Base-by-base conservation (phyloP, 2,329 filamentous ascomycete genomes). In the Diaporthe vexans region DNA sequence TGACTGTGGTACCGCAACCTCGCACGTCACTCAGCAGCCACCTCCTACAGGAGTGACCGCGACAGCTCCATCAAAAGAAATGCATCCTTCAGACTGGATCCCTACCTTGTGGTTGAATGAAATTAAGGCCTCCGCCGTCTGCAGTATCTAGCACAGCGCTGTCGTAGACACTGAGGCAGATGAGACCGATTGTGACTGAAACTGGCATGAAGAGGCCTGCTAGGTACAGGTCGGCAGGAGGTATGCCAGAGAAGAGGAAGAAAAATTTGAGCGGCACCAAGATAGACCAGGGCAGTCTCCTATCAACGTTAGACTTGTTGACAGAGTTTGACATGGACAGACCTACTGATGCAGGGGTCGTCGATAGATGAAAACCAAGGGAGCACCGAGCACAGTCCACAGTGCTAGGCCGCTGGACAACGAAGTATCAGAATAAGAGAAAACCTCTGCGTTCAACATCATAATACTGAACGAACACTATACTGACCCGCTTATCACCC, bases 261-360 rank as follows among this genome's bases (percentile, higher is more conserved):
- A 70, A 70, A 17, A 58, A 24, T 5, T 70, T 58, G 37, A 70
- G 52, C 13, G 33, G 57, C 7, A 58, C 10, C 19, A 70, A 24
- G 35, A 70, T 24, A 6, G 29, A 40, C 51, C 51, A 57, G 15
- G 51, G 51, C 46, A 46, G 51, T 2, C 15, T 57, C 15, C 67
- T 70, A 6, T 46, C 7, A 19, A 4, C 9, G 5, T 57, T 8
- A 48, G 46, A 7, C 46, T 24, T 35, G 33, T 40, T 13, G 10
- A 40, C 37, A 40, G 37, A 15, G 6, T 1, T 1, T 15, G 10
- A 40, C 3, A 40, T 5, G 0, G 0, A 10, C 15, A 17, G 10
- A 46, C 67, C 0, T 57, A 70, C 52, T 57, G 24, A 37, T 26
- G 9, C 10, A 70, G 24, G 17, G 29, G 11, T 33, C 21, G 4